Conservation (phyloP, 2,329 filamentous ascomycete genomes). For the Teratosphaeria nubilosa region DNA sequence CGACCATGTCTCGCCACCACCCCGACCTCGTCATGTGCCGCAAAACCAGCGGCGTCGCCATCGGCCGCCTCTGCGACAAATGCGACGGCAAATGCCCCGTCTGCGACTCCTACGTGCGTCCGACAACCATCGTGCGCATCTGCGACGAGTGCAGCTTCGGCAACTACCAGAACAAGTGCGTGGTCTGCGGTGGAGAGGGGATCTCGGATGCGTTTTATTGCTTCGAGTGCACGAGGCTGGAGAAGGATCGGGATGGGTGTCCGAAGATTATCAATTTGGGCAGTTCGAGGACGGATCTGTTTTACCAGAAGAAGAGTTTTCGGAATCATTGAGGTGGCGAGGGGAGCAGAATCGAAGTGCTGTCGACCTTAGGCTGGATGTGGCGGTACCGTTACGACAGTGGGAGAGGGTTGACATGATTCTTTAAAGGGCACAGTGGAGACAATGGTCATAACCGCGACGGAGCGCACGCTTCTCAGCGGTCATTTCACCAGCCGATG, state of each 20-base stretch:
- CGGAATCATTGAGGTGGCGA: conserved; percentile 41
- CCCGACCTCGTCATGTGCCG: conserved; percentile 99
- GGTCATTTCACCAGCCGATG: no score
- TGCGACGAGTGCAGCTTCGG: conserved; percentile 99
- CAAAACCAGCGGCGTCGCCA: conserved; percentile 94
- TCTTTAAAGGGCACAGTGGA: no score
- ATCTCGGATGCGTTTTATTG: conserved; percentile 99
- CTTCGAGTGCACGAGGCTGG: conserved; percentile 92
- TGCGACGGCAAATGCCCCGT: conserved; percentile 99
- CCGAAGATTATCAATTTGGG: conserved; percentile 99
- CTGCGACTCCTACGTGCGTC: conserved; percentile 97
- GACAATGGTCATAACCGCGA: background rate
- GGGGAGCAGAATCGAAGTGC: no score
- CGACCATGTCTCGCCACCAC: conserved; percentile 36
- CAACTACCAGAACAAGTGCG: conserved; percentile 99
- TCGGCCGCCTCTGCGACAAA: conserved; percentile 98
- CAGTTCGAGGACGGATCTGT: conserved; percentile 86
- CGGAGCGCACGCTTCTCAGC: no score
- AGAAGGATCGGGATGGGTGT: conserved; percentile 95
- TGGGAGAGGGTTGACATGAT: no score
- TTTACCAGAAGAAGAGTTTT: conserved; percentile 65
- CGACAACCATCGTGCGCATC: conserved; percentile 92
- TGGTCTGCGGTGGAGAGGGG: conserved; percentile 95
- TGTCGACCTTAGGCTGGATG: no score
- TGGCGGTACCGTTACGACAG: no score